Percentiles rank a stretch among this genome's conserved stretches.
These are phyloP conservation scores for Wickerhamomyces canadensis DNA, from an alignment of 805 yeast genomes.

Conservation along the genomic window DNA sequence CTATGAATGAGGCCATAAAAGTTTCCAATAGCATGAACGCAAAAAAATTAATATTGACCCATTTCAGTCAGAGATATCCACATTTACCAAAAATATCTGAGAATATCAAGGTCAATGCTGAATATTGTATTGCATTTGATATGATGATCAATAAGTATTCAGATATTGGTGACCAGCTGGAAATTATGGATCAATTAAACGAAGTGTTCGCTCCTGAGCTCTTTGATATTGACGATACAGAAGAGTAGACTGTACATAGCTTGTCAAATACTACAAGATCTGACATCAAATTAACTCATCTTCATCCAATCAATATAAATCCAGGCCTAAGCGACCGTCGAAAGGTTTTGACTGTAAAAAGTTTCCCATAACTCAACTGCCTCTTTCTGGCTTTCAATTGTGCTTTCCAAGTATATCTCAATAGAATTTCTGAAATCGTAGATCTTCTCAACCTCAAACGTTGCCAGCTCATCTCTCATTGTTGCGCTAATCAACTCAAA, in stretches of 20 bases:
- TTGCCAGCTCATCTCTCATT: constrained; percentile 59
- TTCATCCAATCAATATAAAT: too few species aligned
- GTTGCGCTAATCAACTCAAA: constrained; percentile 61
- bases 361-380: constrained; percentile 85
- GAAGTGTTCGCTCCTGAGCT: constrained; percentile 27
- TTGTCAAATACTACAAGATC: neutral
- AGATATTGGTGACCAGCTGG: constrained; percentile 35
- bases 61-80: constrained; percentile 87
- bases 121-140: constrained; percentile 56
- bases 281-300: neutral
- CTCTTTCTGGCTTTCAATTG: constrained; percentile 91
- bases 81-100: constrained; percentile 39
- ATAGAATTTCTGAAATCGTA: constrained; percentile 84
- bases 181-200: constrained; percentile 24
- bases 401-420: constrained; percentile 84
- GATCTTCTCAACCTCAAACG: constrained; percentile 69
- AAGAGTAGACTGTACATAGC: constrained; percentile 3
- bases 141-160: constrained; percentile 48
- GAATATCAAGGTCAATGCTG: constrained; percentile 24
- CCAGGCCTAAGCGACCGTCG: neutral
- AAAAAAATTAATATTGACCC: constrained; percentile 69
- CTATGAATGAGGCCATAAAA: constrained; percentile 78
- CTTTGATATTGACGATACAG: constrained; percentile 16
- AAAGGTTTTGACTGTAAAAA: constrained; percentile 55
- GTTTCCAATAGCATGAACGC: constrained; percentile 72